A percentile compares a stretch with the other conserved stretches of the same genome.
phyloP scores from a whole-genome alignment of 768 basidiomycete genomes.

The Mycena pura region DNA sequence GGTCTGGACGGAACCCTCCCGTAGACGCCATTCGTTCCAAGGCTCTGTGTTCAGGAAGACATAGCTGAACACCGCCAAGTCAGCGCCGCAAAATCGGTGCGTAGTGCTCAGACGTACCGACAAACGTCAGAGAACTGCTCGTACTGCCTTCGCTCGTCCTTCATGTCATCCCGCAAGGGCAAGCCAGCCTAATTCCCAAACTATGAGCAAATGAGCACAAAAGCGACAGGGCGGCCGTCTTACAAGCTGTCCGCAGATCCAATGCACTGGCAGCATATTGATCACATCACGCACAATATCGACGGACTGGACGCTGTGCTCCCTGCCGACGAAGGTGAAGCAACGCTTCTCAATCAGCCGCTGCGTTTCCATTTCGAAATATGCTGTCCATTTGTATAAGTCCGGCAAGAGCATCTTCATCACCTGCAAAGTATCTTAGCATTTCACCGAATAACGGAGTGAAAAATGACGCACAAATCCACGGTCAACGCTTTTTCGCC shows the following conservation, averaged over 20 bases:
- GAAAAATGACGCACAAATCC: slow-evolving; percentile 24
- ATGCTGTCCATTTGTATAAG: slow-evolving; percentile 1
- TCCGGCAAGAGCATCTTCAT: neutral
- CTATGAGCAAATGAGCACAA: slow-evolving; percentile 18
- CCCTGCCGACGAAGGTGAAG: slow-evolving; percentile 12
- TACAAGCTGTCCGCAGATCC: slow-evolving; percentile 66
- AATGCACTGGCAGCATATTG: slow-evolving; percentile 65
- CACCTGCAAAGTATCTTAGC: neutral
- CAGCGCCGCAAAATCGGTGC: neutral
- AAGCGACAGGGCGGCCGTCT: slow-evolving; percentile 29
- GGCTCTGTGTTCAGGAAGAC: slow-evolving; percentile 52
- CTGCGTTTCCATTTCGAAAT: slow-evolving; percentile 14
- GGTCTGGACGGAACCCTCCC: slow-evolving; percentile 43
- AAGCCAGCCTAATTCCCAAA: slow-evolving; percentile 47
- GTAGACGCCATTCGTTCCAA: slow-evolving; percentile 54
- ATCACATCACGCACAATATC: slow-evolving; percentile 75
- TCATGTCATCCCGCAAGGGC: slow-evolving; percentile 43
- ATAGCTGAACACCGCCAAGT: slow-evolving; percentile 41
- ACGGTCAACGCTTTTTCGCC: slow-evolving; percentile 32
- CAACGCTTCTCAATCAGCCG: slow-evolving; percentile 11
- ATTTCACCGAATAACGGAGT: neutral
- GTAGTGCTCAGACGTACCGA: slow-evolving; percentile 38
- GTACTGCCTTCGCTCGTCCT: slow-evolving; percentile 49
- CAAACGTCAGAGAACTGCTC: slow-evolving; percentile 56
- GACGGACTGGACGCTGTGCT: slow-evolving; percentile 37